Evolutionary conservation across 2,329 filamentous ascomycete species (phyloP), one percentile per base, ranked within the genome.

Genomic region (Graphium sp.): DNA sequence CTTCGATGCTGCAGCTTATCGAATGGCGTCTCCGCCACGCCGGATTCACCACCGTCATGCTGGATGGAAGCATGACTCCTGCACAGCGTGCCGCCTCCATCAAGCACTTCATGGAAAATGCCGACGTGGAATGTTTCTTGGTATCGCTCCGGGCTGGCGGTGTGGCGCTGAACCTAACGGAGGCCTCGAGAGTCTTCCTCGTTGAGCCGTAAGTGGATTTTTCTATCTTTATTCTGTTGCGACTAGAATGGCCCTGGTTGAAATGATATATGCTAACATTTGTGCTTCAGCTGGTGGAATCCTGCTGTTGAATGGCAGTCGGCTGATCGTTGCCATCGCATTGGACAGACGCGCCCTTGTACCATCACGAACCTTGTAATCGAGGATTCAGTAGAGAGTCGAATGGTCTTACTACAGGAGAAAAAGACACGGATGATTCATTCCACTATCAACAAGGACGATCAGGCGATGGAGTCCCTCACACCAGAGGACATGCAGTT

Each of bases 271-370:
- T 29, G 17, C 39, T 50, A 34, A 56, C 29, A 12, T 5, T 16
- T 34, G 18, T 35, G 11, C 11, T 20, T n/a, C 39, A 84, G 79
- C 40, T 95, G 89, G 89, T 98, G 89, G 89, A 95, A 95, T 41
- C 89, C 89, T n/a, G 85, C 85, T n/a, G 87, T 87, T 0, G 89
- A 98, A 55, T 98, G 89, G 89, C 89, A 98, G 54, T 89, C 80
- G 35, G 89, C 89, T 3, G 89, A 98, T 49, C 70, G 81, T 38
- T 84, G 79, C 45, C 89, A 95, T 53, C 84, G 89, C 32, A 98
- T 95, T 40, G 89, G 89, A 18, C 89, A 98, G 57, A 81, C 75
- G 26, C 78, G 89, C 6, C 87, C 87, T 17, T 95, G 89, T 48
- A 82, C 82, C 20, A 92, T 98, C 41, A 95, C 85, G 2, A 74